Percentiles rank a stretch among this genome's conserved stretches.
Conservation (phyloP, 2,329 filamentous ascomycete genomes). For the Alternaria brassicicola region DNA sequence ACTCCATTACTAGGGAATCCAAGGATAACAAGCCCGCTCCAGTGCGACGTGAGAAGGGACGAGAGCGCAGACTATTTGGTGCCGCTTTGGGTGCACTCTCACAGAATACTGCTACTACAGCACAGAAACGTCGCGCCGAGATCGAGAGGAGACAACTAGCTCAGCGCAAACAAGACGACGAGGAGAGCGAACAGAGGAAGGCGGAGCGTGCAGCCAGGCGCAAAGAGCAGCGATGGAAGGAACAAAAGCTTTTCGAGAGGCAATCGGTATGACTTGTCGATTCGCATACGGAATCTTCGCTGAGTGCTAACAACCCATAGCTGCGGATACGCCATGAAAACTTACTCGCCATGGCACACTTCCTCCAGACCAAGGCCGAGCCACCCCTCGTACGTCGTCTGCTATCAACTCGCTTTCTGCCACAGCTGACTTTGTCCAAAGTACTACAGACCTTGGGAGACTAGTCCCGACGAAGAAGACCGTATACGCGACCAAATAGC, state of each 20-base stretch:
- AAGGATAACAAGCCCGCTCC: slow-evolving; percentile 47
- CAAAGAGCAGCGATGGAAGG: slow-evolving; percentile 64
- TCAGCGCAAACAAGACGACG: slow-evolving; percentile 73
- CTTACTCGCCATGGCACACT: slow-evolving; percentile 72
- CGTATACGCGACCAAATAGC: slow-evolving; percentile 73
- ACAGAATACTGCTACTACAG: slow-evolving; percentile 66
- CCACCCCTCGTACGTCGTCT: slow-evolving; percentile 72
- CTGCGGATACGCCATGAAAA: slow-evolving; percentile 77
- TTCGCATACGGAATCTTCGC: neutral
- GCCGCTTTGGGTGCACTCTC: slow-evolving; percentile 78
- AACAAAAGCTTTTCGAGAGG: slow-evolving; percentile 78
- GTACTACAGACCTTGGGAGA: slow-evolving; percentile 87
- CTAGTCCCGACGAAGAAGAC: slow-evolving; percentile 71
- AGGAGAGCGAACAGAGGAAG: slow-evolving; percentile 71
- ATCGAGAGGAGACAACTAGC: slow-evolving; percentile 83
- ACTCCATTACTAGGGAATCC: slow-evolving; percentile 18
- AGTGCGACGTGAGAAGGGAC: slow-evolving; percentile 70
- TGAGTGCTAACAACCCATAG: slow-evolving; percentile 53
- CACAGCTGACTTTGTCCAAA: slow-evolving; percentile 49
- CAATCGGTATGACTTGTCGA: slow-evolving; percentile 66
- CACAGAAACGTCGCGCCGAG: slow-evolving; percentile 73
- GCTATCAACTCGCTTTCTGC: neutral
- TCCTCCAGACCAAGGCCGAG: slow-evolving; percentile 71
- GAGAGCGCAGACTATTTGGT: slow-evolving; percentile 85
- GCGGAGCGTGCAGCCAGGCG: slow-evolving; percentile 70